Conservation (phyloP, 1,284 basidiomycete species). For the Anthracocystis panici-leucophaei region DNA sequence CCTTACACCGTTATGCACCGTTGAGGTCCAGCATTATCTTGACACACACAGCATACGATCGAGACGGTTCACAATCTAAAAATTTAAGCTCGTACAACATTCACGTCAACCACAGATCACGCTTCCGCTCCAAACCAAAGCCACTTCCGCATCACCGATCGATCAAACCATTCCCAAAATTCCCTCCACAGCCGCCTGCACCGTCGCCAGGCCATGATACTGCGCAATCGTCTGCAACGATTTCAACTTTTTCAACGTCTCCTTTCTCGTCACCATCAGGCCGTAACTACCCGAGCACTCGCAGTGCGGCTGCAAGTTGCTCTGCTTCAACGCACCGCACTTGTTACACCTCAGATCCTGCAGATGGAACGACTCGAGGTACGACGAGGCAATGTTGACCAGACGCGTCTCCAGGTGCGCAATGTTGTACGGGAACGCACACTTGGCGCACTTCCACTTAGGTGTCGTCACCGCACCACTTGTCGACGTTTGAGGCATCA, state of each 20-base stretch:
- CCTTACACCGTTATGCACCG: too few species aligned
- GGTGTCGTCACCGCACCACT: conserved; percentile 18
- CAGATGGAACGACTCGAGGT: conserved; percentile 83
- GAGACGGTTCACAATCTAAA: too few species aligned
- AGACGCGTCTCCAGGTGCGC: conserved; percentile 86
- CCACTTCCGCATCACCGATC: background rate
- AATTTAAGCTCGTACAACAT: background rate
- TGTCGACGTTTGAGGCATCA: conserved; percentile 74
- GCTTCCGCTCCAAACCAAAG: background rate
- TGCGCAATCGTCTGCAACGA: conserved; percentile 49
- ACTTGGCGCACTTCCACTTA: conserved; percentile 72
- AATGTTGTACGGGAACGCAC: conserved; percentile 89
- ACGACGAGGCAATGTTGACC: conserved; percentile 79
- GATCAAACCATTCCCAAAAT: conserved; percentile 25
- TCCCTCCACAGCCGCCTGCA: conserved; percentile 16
- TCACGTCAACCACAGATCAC: background rate
- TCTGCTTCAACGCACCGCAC: conserved; percentile 87
- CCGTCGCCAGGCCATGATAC: conserved; percentile 47
- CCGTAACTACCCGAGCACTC: conserved; percentile 78
- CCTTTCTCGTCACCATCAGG: conserved; percentile 54
- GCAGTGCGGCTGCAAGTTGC: conserved; percentile 87
- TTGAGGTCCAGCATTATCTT: too few species aligned
- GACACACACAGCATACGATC: too few species aligned
- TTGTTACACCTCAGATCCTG: conserved; percentile 85
- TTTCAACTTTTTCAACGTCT: conserved; percentile 54